Base-by-base conservation (phyloP, 176 grass and related monocot species). In the Musa acuminata region DNA sequence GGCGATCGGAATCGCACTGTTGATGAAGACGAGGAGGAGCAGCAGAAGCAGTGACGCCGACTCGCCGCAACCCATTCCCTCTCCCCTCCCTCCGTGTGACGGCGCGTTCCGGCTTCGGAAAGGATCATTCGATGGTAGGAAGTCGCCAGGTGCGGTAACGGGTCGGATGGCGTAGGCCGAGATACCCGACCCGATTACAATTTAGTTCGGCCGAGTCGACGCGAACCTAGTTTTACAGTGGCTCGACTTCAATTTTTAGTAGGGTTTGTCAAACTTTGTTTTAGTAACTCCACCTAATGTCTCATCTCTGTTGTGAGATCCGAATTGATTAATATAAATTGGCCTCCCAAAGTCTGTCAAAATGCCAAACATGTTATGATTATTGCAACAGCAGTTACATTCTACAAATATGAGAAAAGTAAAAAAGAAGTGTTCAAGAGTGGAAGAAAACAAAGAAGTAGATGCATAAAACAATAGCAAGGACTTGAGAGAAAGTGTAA, bases 341-440 rank as follows among this genome's bases (percentile, higher is more conserved):
- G 86, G 83, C 81, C 94, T 62, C 95, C 90, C 65, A 94, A 73
- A 75, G 78, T 81, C 94, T 93, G 82, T 80, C 83, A 81, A 53
- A 53, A 72, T 51, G 51, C 20, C n/a, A 22, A 22, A 23, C 10
- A 20, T 19, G 8, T 16, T 20, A 22, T 17, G n/a, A 11, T 53
- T 51, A 53, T 20, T 29, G 29, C 29, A 29, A 29, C 29, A 29
- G 29, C 29, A 10, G 51, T 17, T 3, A 12, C 5, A 20, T 10
- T 48, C 35, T 49, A 16, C 14, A 19, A 27, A 49, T 63, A 1
- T 1, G 62, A 12, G 22, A n/a, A 11, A 64, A 24, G 9, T 2
- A 1, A 26, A 64, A 11, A 11, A 26, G 4, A 11, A 64, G 19
- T 20, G 62, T 11, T 24, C 12, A 67, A 67, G 0, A 66, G 63